phyloP scores from a whole-genome alignment of 2,329 filamentous ascomycete genomes.

The Bipolaris oryzae region DNA sequence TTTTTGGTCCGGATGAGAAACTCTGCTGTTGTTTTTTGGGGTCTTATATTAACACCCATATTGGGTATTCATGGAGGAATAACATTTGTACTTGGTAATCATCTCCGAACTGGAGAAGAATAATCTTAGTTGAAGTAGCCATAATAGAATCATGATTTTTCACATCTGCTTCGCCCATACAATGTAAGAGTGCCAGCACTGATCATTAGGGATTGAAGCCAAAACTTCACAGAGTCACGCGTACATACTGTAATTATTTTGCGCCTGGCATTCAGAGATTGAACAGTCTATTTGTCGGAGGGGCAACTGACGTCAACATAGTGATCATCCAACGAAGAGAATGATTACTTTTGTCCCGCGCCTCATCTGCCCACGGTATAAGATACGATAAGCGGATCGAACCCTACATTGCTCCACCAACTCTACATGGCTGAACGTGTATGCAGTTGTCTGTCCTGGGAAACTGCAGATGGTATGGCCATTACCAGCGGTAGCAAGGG shows the following conservation, averaged over 20 bases:
- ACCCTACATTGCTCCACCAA: background rate
- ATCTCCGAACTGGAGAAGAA: background rate
- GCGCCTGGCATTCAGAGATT: background rate
- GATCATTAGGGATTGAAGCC: background rate
- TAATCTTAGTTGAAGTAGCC: background rate
- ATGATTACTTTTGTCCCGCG: background rate
- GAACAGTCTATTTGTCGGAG: background rate
- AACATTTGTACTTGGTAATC: background rate
- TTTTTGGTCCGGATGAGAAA: background rate
- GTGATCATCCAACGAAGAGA: background rate
- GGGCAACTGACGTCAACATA: background rate
- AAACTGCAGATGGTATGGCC: background rate
- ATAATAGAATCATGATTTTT: conserved; percentile 12
- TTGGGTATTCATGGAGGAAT: background rate
- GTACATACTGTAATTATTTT: background rate
- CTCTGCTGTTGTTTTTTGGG: background rate
- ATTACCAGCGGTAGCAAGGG: conserved; percentile 2
- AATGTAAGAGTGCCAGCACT: background rate
- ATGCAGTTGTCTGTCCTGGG: background rate
- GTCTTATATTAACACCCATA: background rate
- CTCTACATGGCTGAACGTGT: conserved; percentile 1
- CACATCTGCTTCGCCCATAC: background rate
- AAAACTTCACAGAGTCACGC: background rate
- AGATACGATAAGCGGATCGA: background rate
- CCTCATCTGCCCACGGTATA: conserved; percentile 1